Percentiles rank a stretch among this genome's conserved stretches.
Evolutionary conservation across 345 rosid species (phyloP).

Genomic region (Nasturtium officinale): DNA sequence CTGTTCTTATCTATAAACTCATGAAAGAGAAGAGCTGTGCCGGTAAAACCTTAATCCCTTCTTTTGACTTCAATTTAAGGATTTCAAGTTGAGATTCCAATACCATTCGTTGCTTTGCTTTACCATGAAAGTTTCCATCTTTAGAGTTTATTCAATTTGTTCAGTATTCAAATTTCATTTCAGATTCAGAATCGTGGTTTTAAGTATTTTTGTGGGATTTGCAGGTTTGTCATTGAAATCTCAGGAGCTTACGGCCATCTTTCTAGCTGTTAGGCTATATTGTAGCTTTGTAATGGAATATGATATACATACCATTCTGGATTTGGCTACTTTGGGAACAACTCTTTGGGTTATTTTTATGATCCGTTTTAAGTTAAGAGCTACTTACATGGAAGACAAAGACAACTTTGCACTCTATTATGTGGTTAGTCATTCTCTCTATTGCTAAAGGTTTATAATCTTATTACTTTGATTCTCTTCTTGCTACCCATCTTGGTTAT

Average conservation of each 20-base stretch:
- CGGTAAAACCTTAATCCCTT: slow-evolving; percentile 41
- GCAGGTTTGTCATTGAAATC: slow-evolving; percentile 85
- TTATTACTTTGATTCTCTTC: neutral
- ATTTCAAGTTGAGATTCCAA: neutral
- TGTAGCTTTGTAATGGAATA: slow-evolving; percentile 97
- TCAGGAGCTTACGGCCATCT: slow-evolving; percentile 88
- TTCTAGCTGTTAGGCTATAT: slow-evolving; percentile 84
- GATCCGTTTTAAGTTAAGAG: slow-evolving; percentile 78
- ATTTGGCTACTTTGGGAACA: slow-evolving; percentile 75
- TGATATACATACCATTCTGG: slow-evolving; percentile 86
- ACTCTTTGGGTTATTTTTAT: slow-evolving; percentile 89
- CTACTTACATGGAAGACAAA: slow-evolving; percentile 93
- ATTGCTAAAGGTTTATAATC: neutral
- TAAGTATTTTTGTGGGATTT: slow-evolving; percentile 24
- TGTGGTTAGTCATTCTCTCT: slow-evolving; percentile 56
- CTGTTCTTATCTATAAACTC: slow-evolving; percentile 83
- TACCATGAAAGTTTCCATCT: neutral
- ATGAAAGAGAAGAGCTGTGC: slow-evolving; percentile 91
- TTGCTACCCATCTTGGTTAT: neutral
- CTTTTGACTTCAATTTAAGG: slow-evolving; percentile 4
- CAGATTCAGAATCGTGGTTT: neutral
- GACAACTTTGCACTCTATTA: slow-evolving; percentile 85
- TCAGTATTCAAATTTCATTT: neutral
- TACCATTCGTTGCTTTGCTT: neutral
- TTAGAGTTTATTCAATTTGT: neutral